phyloP scores from a whole-genome alignment of 768 basidiomycete species.

The Tylopilus plumbeoviolaceoides region DNA sequence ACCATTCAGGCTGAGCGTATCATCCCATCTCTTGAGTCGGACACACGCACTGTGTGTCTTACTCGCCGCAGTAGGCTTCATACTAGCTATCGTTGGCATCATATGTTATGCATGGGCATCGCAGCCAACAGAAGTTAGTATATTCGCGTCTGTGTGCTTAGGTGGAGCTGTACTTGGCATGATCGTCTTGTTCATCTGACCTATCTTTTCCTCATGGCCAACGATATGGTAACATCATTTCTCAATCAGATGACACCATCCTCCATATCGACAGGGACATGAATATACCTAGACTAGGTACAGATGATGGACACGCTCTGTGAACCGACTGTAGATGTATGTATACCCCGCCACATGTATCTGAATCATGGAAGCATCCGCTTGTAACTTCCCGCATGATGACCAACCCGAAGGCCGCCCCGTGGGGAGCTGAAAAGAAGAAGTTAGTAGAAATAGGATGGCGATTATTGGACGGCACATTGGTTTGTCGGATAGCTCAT shows the following conservation, averaged over 20 bases:
- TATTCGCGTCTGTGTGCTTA: conserved; percentile 41
- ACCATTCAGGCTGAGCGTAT: conserved; percentile 38
- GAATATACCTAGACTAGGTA: background rate
- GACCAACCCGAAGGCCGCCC: background rate
- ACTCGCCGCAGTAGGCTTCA: conserved; percentile 45
- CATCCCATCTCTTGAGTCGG: conserved; percentile 43
- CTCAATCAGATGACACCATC: background rate
- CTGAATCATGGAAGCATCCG: background rate
- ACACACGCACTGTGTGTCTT: conserved; percentile 48
- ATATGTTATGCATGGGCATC: conserved; percentile 49
- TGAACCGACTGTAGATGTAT: too few species aligned
- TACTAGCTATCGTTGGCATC: conserved; percentile 47
- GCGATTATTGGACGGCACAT: too few species aligned
- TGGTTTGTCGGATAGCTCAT: too few species aligned
- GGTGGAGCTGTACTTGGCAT: conserved; percentile 31
- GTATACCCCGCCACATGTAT: background rate
- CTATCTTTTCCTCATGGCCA: background rate
- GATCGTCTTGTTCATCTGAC: conserved; percentile 11
- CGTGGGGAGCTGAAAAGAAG: too few species aligned
- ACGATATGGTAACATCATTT: background rate
- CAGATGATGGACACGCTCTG: too few species aligned
- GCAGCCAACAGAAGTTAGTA: conserved; percentile 42
- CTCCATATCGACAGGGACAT: background rate
- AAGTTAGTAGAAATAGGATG: too few species aligned
- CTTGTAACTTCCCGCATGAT: background rate